A percentile compares a stretch with the other conserved stretches of the same genome.
Conservation (phyloP, 2,329 filamentous ascomycete species). For the Alternaria solani region DNA sequence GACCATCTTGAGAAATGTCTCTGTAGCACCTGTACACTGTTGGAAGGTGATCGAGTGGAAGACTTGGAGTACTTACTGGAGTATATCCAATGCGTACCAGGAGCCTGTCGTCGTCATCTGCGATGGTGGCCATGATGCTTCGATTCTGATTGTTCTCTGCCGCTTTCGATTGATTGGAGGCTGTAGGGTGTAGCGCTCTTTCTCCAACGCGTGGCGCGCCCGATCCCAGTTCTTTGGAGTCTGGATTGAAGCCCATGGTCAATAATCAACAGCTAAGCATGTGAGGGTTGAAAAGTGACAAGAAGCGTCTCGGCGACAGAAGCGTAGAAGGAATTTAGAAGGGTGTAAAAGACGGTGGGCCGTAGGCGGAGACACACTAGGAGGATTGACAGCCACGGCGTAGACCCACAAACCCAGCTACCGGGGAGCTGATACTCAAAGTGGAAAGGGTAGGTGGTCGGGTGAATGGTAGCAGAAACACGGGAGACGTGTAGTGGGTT, state of each 20-base stretch:
- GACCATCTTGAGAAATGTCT: constrained; percentile 73
- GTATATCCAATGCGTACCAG: constrained; percentile 69
- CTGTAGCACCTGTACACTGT: constrained; percentile 61
- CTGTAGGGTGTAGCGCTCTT: constrained; percentile 27
- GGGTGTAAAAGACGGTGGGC: constrained; percentile 41
- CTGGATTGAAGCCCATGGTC: constrained; percentile 42
- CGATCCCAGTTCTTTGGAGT: constrained; percentile 27
- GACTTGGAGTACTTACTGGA: constrained; percentile 57
- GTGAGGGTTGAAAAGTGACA: constrained; percentile 14
- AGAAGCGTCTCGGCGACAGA: constrained; percentile 10
- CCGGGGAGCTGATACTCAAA: constrained; percentile 35
- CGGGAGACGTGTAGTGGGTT: constrained; percentile 30
- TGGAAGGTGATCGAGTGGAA: constrained; percentile 14
- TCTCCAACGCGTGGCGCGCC: constrained; percentile 15
- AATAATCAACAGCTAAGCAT: constrained; percentile 34
- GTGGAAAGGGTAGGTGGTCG: constrained; percentile 37
- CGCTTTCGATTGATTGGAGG: constrained; percentile 37
- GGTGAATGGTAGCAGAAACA: constrained; percentile 26
- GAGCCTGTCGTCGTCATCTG: constrained; percentile 67
- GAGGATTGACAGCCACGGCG: constrained; percentile 39
- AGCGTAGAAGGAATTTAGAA: constrained; percentile 32
- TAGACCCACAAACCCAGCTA: constrained; percentile 34
- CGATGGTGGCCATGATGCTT: constrained; percentile 58
- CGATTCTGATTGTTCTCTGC: constrained; percentile 22
- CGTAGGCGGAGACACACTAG: constrained; percentile 34